A percentile compares a stretch with the other conserved stretches of the same genome.
Evolutionary conservation across 2,329 filamentous ascomycete genomes (phyloP).

Genomic region (Incumbomyces delicatus): DNA sequence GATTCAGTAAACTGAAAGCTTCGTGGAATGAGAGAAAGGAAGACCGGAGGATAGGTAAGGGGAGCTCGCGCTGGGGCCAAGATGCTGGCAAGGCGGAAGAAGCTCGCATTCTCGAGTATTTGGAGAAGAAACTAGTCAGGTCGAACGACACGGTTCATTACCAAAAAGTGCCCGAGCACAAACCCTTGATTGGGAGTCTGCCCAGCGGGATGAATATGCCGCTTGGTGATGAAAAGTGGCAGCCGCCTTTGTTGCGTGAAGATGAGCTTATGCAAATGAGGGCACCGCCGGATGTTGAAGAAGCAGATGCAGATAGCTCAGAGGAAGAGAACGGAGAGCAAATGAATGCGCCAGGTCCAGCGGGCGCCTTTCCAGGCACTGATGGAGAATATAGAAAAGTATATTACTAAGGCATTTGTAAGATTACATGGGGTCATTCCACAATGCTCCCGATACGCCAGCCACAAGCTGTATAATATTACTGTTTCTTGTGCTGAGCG

Average conservation of each 20-base stretch:
- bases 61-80: conserved; percentile 56
- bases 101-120: conserved; percentile 70
- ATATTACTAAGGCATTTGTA: conserved; percentile 6
- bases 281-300: conserved; percentile 44
- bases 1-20: conserved; percentile 14
- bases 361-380: conserved; percentile 27
- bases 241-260: conserved; percentile 54
- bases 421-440: background rate
- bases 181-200: conserved; percentile 64
- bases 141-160: conserved; percentile 90
- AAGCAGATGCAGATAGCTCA: conserved; percentile 22
- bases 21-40: conserved; percentile 22
- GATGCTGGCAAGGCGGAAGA: conserved; percentile 84
- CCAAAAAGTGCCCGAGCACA: conserved; percentile 62
- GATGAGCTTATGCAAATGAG: conserved; percentile 52
- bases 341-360: conserved; percentile 20
- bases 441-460: no score
- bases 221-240: conserved; percentile 37
- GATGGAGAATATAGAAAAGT: conserved; percentile 13
- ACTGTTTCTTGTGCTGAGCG: conserved; percentile 22
- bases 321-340: conserved; percentile 36
- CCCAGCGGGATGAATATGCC: conserved; percentile 86
- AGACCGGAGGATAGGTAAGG: conserved; percentile 64
- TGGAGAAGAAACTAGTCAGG: conserved; percentile 82
- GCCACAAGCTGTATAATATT: background rate